Percentiles rank a stretch among this genome's conserved stretches.
These are phyloP conservation scores for Trebouxia sp. DNA, from an alignment of 139 green algal genomes.

Conservation along the genomic window DNA sequence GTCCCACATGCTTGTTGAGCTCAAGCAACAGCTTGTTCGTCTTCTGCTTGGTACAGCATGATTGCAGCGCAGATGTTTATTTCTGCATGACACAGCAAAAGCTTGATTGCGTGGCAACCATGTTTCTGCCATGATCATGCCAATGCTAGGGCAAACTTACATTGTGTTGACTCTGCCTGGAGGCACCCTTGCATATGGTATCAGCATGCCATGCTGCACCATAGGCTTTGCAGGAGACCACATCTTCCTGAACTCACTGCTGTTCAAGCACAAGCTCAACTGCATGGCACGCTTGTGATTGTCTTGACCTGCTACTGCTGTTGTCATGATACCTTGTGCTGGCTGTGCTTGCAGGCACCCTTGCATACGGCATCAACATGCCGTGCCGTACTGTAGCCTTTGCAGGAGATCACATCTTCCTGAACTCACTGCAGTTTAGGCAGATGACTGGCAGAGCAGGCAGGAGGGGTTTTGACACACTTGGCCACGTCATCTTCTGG, in stretches of 20 bases:
- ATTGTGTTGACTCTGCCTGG: not conserved
- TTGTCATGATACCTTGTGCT: not conserved
- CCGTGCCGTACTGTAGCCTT: conserved; percentile 55
- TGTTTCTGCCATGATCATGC: too few species aligned
- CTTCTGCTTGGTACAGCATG: too few species aligned
- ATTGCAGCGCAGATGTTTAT: too few species aligned
- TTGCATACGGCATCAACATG: conserved; percentile 68
- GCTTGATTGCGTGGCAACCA: too few species aligned
- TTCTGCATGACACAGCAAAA: too few species aligned
- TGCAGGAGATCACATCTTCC: conserved; percentile 47
- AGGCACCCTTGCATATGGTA: conserved; percentile 59
- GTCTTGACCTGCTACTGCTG: too few species aligned
- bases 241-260: conserved; percentile 49
- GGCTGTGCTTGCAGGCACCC: conserved; percentile 38
- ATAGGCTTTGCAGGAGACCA: conserved; percentile 53
- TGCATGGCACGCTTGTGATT: too few species aligned
- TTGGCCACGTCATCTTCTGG: conserved; percentile 40
- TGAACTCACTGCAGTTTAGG: conserved; percentile 51
- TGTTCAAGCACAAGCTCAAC: too few species aligned
- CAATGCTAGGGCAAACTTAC: too few species aligned
- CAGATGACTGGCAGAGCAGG: conserved; percentile 61
- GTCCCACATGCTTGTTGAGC: too few species aligned
- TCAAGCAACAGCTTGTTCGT: too few species aligned
- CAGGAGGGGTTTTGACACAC: conserved; percentile 39
- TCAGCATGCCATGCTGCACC: conserved; percentile 63